phyloP scores from a whole-genome alignment of 169 alveolate species.

The Babesia gibsoni region DNA sequence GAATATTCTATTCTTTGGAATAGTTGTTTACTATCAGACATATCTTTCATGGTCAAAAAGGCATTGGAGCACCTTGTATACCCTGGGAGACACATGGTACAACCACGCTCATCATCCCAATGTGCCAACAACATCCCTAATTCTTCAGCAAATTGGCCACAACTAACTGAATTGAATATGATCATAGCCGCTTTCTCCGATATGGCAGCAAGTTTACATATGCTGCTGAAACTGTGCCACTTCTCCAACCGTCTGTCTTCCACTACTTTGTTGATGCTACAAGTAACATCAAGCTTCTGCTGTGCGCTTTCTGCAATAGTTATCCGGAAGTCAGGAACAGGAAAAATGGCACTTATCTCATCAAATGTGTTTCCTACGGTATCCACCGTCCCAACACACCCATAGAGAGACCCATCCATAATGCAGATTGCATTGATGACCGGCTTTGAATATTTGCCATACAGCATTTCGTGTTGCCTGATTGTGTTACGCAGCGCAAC shows the following conservation, averaged over 20 bases:
- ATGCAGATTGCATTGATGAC: conserved; percentile 39
- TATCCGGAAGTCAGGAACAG: conserved; percentile 21
- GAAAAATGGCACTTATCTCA: conserved; percentile 41
- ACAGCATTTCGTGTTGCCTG: conserved; percentile 24
- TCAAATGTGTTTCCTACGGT: conserved; percentile 49
- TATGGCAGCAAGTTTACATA: conserved; percentile 10
- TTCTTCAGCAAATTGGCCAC: conserved; percentile 22
- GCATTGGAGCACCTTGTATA: conserved; percentile 35
- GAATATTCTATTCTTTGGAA: conserved; percentile 44
- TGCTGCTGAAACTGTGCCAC: conserved; percentile 42
- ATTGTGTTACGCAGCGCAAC: conserved; percentile 26
- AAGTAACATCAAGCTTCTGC: not conserved
- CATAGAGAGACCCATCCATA: conserved; percentile 55
- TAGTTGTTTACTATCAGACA: conserved; percentile 11
- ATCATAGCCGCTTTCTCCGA: conserved; percentile 6
- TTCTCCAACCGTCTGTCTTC: not conserved
- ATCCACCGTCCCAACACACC: conserved; percentile 42
- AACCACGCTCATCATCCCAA: conserved; percentile 19
- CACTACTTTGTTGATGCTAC: not conserved
- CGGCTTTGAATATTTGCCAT: conserved; percentile 49
- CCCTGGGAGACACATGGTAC: conserved; percentile 58
- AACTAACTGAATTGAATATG: conserved; percentile 16
- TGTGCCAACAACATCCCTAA: conserved; percentile 51
- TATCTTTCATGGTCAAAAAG: not conserved
- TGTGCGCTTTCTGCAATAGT: conserved; percentile 44